Percentiles rank a stretch among this genome's conserved stretches.
Conservation (phyloP, 192 early-diverging fungal genomes). For the Backusella luteola region DNA sequence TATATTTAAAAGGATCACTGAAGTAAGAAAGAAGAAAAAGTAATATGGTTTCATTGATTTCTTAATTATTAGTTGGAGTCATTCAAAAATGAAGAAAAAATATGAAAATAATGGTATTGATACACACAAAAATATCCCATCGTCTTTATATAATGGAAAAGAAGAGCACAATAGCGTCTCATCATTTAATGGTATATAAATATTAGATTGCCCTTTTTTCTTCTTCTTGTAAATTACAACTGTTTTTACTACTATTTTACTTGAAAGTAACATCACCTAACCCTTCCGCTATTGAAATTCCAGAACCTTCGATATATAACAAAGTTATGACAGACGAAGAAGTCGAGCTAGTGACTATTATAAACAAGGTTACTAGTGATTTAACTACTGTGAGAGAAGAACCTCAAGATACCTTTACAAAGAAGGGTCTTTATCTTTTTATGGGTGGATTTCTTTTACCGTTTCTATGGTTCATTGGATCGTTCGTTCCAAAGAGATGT, state of each 20-base stretch:
- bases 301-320: neutral
- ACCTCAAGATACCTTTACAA: neutral
- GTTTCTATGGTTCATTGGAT: neutral
- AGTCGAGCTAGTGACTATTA: neutral
- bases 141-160: neutral
- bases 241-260: neutral
- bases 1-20: neutral
- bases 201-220: neutral
- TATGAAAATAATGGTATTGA: neutral
- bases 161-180: neutral
- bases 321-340: neutral
- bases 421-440: neutral
- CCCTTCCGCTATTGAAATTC: neutral
- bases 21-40: neutral
- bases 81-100: neutral
- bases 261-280: neutral
- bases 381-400: neutral
- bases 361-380: neutral
- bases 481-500: neutral
- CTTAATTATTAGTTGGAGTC: neutral
- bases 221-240: neutral
- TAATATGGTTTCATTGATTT: neutral
- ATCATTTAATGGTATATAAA: neutral
- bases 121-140: neutral
- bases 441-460: neutral